Conservation (phyloP, 2,329 filamentous ascomycete species). For the Akanthomyces dipterigenus region DNA sequence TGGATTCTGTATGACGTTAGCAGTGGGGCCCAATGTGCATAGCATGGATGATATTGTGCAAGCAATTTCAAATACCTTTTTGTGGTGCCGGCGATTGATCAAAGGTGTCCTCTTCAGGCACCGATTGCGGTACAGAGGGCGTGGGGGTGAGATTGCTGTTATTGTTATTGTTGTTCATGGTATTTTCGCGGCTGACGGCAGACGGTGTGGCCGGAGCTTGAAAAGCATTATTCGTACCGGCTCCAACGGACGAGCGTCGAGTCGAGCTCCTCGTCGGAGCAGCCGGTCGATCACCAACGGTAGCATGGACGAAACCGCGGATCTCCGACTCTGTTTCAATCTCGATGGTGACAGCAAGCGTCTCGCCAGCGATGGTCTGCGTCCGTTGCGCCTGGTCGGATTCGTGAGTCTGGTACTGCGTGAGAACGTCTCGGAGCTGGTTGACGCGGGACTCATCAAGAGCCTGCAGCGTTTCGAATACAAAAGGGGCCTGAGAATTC, state of each 20-base stretch:
- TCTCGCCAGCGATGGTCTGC: slow-evolving; percentile 67
- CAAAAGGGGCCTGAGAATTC: slow-evolving; percentile 90
- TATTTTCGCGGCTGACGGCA: slow-evolving; percentile 1
- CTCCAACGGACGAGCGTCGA: slow-evolving; percentile 33
- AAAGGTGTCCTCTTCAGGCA: slow-evolving; percentile 28
- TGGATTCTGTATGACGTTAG: slow-evolving; percentile 41
- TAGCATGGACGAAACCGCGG: slow-evolving; percentile 54
- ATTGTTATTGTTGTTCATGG: background rate
- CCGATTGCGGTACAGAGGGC: slow-evolving; percentile 3
- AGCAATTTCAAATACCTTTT: slow-evolving; percentile 4
- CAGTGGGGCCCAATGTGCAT: background rate
- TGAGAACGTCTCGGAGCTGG: slow-evolving; percentile 82
- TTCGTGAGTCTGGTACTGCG: slow-evolving; percentile 89
- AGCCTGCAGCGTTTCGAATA: slow-evolving; percentile 88
- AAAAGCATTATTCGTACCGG: slow-evolving; percentile 9
- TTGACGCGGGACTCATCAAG: slow-evolving; percentile 86
- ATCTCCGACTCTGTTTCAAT: slow-evolving; percentile 85
- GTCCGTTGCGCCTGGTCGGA: slow-evolving; percentile 76
- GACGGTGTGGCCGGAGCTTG: background rate
- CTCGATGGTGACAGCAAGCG: slow-evolving; percentile 76
- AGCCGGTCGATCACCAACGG: slow-evolving; percentile 29
- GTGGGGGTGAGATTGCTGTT: slow-evolving; percentile 4
- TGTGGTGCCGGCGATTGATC: slow-evolving; percentile 5
- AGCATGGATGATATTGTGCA: background rate
- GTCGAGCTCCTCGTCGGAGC: slow-evolving; percentile 33